Base-by-base conservation (phyloP, 192 early-diverging fungal genomes). In the Coemansia sp. region DNA sequence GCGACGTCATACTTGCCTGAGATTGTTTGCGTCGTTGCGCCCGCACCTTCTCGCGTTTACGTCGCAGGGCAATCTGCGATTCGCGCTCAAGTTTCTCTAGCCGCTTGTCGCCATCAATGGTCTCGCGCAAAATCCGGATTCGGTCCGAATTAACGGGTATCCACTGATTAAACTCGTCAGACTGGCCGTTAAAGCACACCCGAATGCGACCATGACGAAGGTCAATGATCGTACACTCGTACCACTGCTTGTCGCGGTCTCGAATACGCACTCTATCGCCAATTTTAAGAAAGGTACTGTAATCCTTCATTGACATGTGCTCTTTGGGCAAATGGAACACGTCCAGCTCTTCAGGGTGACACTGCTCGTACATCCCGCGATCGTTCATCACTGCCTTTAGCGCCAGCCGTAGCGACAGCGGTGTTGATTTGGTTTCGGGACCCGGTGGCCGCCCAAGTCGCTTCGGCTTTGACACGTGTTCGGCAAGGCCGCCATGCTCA, bases 221-320 rank as follows among this genome's bases (percentile, higher is more conserved):
- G 36, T 73, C 64, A 15, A 77, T 67, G 46, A 81, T 76, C 10
- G 68, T 74, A 64, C 74, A 73, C 40, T 70, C 62, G 66, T 71
- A 63, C 82, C 82, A 83, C 63, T 74, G 68, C 67, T 67, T 76
- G 68, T 69, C 71, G 17, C 58, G 65, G 28, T 68, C 78, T 37
- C 82, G 74, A 56, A 83, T 66, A 26, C 68, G 65, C 38, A 83
- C 63, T 38, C 58, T 47, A 57, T 75, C 77, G 44, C 74, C 72
- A 5, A 65, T 34, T 20, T 70, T 66, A 47, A 77, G 64, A 50
- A 79, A 80, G 37, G 70, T 54, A 26, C 61, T 55, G 55, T 77
- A 83, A 34, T 83, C 82, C 51, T 64, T 66, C 34, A 60, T 62
- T 37, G 82, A 44, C 67, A 81, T 74, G 52, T 70, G 69, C 54